A percentile compares a stretch with the other conserved stretches of the same genome.
Conservation (phyloP, 768 basidiomycete genomes). For the Favolaschia claudopus region DNA sequence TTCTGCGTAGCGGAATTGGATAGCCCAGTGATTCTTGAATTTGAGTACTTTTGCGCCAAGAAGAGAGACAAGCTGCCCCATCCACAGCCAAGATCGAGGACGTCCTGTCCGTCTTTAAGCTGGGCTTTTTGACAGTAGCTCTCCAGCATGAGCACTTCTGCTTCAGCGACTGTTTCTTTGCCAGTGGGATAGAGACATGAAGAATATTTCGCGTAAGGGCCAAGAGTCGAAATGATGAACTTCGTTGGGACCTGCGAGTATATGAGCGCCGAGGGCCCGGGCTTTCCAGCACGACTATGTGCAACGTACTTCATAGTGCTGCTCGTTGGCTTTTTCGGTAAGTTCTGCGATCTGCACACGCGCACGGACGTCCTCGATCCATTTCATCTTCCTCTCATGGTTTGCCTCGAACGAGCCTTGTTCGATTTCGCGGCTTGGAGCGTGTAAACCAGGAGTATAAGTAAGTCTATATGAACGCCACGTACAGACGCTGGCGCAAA, state of each 20-base stretch:
- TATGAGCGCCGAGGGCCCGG: neutral
- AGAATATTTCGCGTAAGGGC: conserved; percentile 72
- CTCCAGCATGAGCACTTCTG: conserved; percentile 71
- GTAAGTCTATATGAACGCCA: conserved; percentile 65
- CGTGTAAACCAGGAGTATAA: conserved; percentile 47
- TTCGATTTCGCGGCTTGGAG: conserved; percentile 66
- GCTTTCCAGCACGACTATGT: neutral
- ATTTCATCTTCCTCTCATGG: conserved; percentile 71
- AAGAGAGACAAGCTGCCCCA: conserved; percentile 79
- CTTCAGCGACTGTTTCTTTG: conserved; percentile 64
- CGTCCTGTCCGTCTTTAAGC: conserved; percentile 64
- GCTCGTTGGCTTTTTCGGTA: conserved; percentile 75
- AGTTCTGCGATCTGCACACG: conserved; percentile 64
- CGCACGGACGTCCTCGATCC: conserved; percentile 63
- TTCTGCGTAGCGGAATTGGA: conserved; percentile 78
- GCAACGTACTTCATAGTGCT: conserved; percentile 71
- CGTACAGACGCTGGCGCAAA: conserved; percentile 34
- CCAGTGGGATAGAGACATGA: conserved; percentile 71
- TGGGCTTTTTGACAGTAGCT: conserved; percentile 72
- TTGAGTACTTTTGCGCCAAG: conserved; percentile 76
- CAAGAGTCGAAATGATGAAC: conserved; percentile 72
- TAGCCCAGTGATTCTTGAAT: conserved; percentile 64
- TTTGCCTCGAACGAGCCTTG: conserved; percentile 65
- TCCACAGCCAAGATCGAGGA: conserved; percentile 77
- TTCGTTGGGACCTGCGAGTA: conserved; percentile 57